Conservation (phyloP, 2,329 filamentous ascomycete species). For the Ceratocystis ficicola region DNA sequence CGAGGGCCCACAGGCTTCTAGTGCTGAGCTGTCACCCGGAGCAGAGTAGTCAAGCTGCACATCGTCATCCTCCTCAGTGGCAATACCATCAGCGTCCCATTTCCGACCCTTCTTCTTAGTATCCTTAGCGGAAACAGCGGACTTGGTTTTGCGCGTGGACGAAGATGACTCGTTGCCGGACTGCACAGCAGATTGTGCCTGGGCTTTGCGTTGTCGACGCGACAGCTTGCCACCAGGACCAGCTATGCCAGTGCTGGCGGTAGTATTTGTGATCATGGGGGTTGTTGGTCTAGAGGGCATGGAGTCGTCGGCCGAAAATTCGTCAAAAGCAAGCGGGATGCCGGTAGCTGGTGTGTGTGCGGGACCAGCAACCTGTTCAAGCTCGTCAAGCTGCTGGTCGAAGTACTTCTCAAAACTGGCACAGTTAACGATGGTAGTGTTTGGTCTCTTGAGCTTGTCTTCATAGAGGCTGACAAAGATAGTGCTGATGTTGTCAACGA, state of each 20-base stretch:
- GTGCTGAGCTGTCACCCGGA: conserved; percentile 42
- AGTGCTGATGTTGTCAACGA: conserved; percentile 86
- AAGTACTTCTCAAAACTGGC: conserved; percentile 81
- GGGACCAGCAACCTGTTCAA: conserved; percentile 45
- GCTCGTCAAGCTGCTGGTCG: conserved; percentile 76
- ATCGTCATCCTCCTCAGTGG: conserved; percentile 74
- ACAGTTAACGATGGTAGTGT: conserved; percentile 69
- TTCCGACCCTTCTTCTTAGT: conserved; percentile 81
- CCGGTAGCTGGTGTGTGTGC: conserved; percentile 26
- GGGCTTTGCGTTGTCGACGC: conserved; percentile 58
- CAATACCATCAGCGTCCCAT: conserved; percentile 82
- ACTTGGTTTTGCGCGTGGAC: conserved; percentile 42
- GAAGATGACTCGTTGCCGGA: conserved; percentile 69
- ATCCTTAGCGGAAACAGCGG: conserved; percentile 37
- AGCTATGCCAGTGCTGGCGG: conserved; percentile 51
- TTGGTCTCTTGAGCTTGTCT: conserved; percentile 69
- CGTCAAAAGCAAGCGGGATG: conserved; percentile 8
- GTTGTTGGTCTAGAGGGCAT: conserved; percentile 67
- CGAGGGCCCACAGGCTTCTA: conserved; percentile 35
- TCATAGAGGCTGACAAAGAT: conserved; percentile 86
- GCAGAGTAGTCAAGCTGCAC: conserved; percentile 84
- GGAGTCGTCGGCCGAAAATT: conserved; percentile 18
- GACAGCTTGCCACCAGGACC: conserved; percentile 67
- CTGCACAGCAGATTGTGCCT: conserved; percentile 53
- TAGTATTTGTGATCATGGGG: conserved; percentile 47